Conservation (phyloP, 768 basidiomycete genomes). For the Suillus alpinus region DNA sequence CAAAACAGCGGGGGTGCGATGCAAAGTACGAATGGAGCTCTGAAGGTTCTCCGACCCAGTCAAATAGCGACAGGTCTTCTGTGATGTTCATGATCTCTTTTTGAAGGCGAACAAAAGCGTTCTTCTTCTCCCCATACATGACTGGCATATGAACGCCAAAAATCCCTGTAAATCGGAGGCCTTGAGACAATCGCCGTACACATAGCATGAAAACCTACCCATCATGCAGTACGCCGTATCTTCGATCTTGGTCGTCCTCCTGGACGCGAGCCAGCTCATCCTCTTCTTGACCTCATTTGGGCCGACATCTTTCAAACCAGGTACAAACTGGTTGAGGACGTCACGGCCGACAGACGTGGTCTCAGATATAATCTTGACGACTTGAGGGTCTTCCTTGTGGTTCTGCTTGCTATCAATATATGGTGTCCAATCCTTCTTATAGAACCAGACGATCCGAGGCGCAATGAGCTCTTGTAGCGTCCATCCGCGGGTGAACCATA, state of each 20-base stretch:
- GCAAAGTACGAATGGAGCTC: constrained; percentile 25
- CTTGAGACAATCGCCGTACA: constrained; percentile 4
- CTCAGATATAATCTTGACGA: constrained; percentile 16
- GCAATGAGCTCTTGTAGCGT: constrained; percentile 6
- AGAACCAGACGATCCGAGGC: constrained; percentile 1
- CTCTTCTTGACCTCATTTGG: constrained; percentile 21
- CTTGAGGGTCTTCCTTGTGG: constrained; percentile 22
- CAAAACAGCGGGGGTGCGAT: constrained; percentile 20
- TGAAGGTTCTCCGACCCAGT: constrained; percentile 26
- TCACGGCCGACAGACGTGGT: constrained; percentile 12
- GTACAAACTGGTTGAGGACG: constrained; percentile 20
- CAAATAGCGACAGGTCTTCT: constrained; percentile 25
- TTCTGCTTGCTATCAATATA: constrained; percentile 9
- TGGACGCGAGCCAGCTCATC: constrained; percentile 25
- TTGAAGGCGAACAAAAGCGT: constrained; percentile 24
- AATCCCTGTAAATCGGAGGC: constrained; percentile 14
- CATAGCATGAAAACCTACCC: constrained; percentile 5
- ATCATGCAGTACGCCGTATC: constrained; percentile 29
- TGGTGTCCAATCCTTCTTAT: constrained; percentile 3
- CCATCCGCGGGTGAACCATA: constrained; percentile 6
- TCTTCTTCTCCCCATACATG: constrained; percentile 24
- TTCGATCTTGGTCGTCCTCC: constrained; percentile 28
- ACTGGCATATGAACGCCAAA: constrained; percentile 26
- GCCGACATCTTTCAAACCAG: constrained; percentile 14
- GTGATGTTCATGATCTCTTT: constrained; percentile 27